Percentiles rank a stretch among this genome's conserved stretches.
These are phyloP conservation scores for Mucor velutinosus DNA, from an alignment of 371 early-diverging fungal genomes.

Conservation along the genomic window DNA sequence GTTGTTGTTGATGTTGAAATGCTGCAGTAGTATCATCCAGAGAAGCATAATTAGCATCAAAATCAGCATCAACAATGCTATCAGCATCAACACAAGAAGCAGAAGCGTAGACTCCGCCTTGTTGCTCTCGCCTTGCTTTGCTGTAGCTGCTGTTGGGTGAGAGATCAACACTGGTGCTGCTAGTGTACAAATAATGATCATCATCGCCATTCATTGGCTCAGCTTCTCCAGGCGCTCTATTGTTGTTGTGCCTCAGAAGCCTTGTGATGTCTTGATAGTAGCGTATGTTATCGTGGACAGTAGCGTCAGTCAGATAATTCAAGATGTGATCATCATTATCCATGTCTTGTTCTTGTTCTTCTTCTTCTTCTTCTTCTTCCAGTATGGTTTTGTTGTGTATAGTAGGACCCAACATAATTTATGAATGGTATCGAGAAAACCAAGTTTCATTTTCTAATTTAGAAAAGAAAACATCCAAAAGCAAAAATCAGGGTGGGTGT, in stretches of 20 bases:
- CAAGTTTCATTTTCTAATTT: not conserved
- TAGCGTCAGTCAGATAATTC: not conserved
- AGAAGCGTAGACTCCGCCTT: not conserved
- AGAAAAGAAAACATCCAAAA: not conserved
- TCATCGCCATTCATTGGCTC: not conserved
- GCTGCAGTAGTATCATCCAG: not conserved
- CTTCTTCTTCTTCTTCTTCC: not conserved
- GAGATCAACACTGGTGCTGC: not conserved
- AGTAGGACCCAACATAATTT: not conserved
- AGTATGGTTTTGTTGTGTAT: not conserved
- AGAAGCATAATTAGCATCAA: not conserved
- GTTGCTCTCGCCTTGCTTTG: not conserved
- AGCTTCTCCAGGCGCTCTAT: not conserved
- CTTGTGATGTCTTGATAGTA: not conserved
- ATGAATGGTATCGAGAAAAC: not conserved
- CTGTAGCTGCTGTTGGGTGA: not conserved
- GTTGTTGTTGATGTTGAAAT: slow-evolving; percentile 2
- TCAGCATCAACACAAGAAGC: not conserved
- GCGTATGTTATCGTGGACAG: not conserved
- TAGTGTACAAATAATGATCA: not conserved
- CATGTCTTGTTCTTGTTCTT: not conserved
- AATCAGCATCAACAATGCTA: not conserved
- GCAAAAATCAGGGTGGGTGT: not conserved
- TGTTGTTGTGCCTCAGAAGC: not conserved
- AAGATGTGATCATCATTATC: not conserved